A percentile compares a stretch with the other conserved stretches of the same genome.
phyloP scores from a whole-genome alignment of 305 asterid species.

The Solanum chacoense region DNA sequence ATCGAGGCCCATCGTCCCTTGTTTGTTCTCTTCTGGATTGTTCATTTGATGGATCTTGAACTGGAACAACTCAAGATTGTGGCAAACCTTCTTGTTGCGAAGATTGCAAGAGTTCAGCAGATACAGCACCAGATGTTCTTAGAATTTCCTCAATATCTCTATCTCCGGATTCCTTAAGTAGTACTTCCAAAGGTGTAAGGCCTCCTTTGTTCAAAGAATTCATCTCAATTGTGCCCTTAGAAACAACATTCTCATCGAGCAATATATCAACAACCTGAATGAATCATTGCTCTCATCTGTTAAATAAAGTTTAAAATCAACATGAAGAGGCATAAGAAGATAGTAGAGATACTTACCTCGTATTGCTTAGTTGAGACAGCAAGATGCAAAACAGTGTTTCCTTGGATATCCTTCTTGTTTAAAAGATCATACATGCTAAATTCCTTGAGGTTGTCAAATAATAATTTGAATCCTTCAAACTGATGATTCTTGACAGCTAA shows the following conservation, averaged over 20 bases:
- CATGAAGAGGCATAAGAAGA: background rate
- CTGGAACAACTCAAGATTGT: background rate
- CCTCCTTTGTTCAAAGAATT: constrained; percentile 18
- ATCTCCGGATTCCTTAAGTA: constrained; percentile 25
- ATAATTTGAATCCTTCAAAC: constrained; percentile 21
- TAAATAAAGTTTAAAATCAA: background rate
- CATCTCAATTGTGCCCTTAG: constrained; percentile 21
- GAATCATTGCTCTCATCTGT: background rate
- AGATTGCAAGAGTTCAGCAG: background rate
- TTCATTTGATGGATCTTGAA: background rate
- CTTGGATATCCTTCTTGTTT: constrained; percentile 21
- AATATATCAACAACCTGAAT: constrained; percentile 33
- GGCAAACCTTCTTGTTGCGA: background rate
- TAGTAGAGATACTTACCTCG: constrained; percentile 22
- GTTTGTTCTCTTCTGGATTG: background rate
- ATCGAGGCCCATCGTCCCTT: background rate
- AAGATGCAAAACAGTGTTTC: constrained; percentile 40
- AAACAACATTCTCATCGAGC: constrained; percentile 16
- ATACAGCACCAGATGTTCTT: constrained; percentile 11
- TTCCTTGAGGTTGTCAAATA: constrained; percentile 9
- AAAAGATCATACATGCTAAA: constrained; percentile 9
- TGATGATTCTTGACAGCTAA: constrained; percentile 34
- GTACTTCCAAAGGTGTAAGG: constrained; percentile 14
- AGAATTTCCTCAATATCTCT: constrained; percentile 39
- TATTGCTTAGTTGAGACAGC: constrained; percentile 38